These are phyloP conservation scores for Pichia kluyveri DNA, from an alignment of 805 yeast genomes.

Conservation along the genomic window DNA sequence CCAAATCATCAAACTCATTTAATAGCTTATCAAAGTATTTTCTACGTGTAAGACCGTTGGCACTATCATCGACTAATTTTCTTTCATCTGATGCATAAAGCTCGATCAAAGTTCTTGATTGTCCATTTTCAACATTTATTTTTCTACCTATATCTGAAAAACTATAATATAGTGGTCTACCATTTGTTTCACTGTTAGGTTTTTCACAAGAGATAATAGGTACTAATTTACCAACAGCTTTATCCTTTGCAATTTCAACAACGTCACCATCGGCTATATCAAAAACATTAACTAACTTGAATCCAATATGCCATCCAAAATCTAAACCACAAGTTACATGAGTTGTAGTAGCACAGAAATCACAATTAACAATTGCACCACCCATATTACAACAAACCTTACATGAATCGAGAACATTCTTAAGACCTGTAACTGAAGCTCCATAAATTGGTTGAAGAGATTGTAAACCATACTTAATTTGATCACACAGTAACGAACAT, in stretches of 20 bases:
- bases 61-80: slow-evolving; percentile 1
- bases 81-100: slow-evolving; percentile 31
- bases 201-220: slow-evolving; percentile 37
- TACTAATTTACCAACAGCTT: slow-evolving; percentile 29
- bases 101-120: slow-evolving; percentile 31
- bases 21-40: slow-evolving; percentile 5
- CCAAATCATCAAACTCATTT: slow-evolving; percentile 1
- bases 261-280: slow-evolving; percentile 7
- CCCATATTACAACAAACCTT: slow-evolving; percentile 34
- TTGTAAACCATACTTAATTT: slow-evolving; percentile 33
- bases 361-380: slow-evolving; percentile 45
- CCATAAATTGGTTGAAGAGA: slow-evolving; percentile 41
- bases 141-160: slow-evolving; percentile 26
- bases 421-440: slow-evolving; percentile 22
- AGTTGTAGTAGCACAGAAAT: slow-evolving; percentile 29
- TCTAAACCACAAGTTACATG: slow-evolving; percentile 58
- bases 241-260: slow-evolving; percentile 17
- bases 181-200: slow-evolving; percentile 21
- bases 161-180: slow-evolving; percentile 16
- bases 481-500: slow-evolving; percentile 54
- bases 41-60: slow-evolving; percentile 9
- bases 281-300: slow-evolving; percentile 29
- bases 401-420: slow-evolving; percentile 31
- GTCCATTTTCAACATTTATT: slow-evolving; percentile 13
- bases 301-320: slow-evolving; percentile 43